A percentile compares a stretch with the other conserved stretches of the same genome.
These are phyloP conservation scores for Cyclocybe cylindracea DNA, from an alignment of 768 basidiomycete species.

Conservation along the genomic window DNA sequence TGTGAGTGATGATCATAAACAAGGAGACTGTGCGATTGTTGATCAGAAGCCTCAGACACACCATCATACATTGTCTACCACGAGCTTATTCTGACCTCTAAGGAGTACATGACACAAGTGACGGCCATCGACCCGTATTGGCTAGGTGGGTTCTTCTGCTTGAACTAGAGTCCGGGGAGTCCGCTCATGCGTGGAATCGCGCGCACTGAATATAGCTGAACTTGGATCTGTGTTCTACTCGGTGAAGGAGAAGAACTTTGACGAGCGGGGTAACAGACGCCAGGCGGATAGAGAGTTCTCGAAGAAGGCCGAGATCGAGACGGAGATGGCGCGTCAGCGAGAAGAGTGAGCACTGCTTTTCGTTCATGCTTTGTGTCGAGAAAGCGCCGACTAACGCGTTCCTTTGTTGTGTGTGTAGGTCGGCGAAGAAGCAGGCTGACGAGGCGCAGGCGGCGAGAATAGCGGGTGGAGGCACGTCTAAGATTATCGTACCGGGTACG, in stretches of 20 bases:
- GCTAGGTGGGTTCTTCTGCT: slow-evolving; percentile 63
- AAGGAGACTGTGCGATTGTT: slow-evolving; percentile 6
- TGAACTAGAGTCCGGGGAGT: not conserved
- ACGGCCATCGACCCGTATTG: slow-evolving; percentile 97
- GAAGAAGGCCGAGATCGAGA: slow-evolving; percentile 87
- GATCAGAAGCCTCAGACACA: slow-evolving; percentile 59
- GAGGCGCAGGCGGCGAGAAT: slow-evolving; percentile 58
- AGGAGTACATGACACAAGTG: slow-evolving; percentile 99
- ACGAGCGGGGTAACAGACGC: slow-evolving; percentile 76
- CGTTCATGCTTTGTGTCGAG: not conserved
- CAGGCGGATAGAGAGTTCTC: slow-evolving; percentile 90
- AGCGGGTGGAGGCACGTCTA: slow-evolving; percentile 51
- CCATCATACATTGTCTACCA: slow-evolving; percentile 98
- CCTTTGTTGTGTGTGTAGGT: slow-evolving; percentile 35
- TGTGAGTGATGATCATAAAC: slow-evolving; percentile 52
- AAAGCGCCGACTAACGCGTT: not conserved
- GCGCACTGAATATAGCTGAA: slow-evolving; percentile 59
- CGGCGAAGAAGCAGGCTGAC: slow-evolving; percentile 63
- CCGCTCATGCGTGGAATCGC: not conserved
- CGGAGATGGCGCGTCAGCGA: slow-evolving; percentile 83
- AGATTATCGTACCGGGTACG: slow-evolving; percentile 80
- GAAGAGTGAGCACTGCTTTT: slow-evolving; percentile 57
- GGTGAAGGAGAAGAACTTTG: slow-evolving; percentile 97
- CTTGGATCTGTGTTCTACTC: slow-evolving; percentile 97
- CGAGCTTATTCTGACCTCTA: slow-evolving; percentile 92